These are phyloP conservation scores for Candida loeiensis DNA, from an alignment of 805 yeast species.

Conservation along the genomic window DNA sequence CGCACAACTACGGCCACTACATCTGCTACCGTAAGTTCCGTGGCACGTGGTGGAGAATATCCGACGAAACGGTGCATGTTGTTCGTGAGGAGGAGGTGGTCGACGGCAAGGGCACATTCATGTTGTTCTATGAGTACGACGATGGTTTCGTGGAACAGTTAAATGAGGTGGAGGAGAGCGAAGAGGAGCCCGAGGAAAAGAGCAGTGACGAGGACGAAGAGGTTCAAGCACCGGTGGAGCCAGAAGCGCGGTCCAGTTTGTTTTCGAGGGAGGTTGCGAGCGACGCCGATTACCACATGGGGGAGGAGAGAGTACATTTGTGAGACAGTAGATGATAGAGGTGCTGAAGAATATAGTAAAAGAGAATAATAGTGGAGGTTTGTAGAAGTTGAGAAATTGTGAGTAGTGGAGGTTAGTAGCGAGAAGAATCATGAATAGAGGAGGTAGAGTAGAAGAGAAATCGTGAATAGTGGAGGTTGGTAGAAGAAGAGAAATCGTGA, in stretches of 20 bases:
- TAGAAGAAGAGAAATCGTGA: no score
- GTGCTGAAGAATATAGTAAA: no score
- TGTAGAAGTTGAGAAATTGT: background rate
- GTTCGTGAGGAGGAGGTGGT: constrained; percentile 80
- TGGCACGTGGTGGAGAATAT: constrained; percentile 92
- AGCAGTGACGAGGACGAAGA: constrained; percentile 8
- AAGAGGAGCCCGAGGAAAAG: constrained; percentile 9
- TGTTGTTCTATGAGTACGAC: constrained; percentile 77
- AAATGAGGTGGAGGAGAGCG: constrained; percentile 10
- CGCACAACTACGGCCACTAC: constrained; percentile 97
- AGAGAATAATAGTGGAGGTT: background rate
- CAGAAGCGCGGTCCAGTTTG: background rate
- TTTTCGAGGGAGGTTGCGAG: constrained; percentile 4
- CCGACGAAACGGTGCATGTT: constrained; percentile 83
- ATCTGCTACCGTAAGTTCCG: constrained; percentile 79
- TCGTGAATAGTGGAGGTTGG: background rate
- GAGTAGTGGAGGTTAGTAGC: background rate
- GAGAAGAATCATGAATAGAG: background rate
- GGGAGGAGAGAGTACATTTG: constrained; percentile 15
- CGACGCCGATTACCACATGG: constrained; percentile 10
- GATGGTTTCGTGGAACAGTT: constrained; percentile 23
- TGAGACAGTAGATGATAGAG: background rate
- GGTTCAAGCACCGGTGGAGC: constrained; percentile 1
- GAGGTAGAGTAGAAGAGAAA: background rate
- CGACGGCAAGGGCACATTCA: constrained; percentile 80